Evolutionary conservation across 495 filamentous ascomycete species (phyloP).

Genomic region (Aspergillus incahuasiensis): DNA sequence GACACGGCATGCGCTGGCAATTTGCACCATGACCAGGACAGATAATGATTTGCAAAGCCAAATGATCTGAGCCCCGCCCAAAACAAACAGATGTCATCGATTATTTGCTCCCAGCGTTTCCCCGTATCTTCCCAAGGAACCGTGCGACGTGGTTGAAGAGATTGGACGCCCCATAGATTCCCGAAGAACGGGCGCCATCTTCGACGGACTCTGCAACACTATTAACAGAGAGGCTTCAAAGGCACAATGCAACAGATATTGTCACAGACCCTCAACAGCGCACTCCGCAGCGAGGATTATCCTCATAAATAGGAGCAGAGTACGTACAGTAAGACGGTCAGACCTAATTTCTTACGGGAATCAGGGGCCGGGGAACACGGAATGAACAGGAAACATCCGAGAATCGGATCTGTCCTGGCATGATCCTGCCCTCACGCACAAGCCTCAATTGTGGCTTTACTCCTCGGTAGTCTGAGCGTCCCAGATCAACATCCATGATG

Average conservation of each 20-base stretch:
- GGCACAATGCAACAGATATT: no score
- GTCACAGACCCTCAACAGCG: background rate
- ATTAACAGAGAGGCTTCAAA: no score
- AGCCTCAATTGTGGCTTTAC: slow-evolving; percentile 9
- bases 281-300: background rate
- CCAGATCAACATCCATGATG: background rate
- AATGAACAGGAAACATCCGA: background rate
- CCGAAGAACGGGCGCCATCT: background rate
- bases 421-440: background rate
- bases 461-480: background rate
- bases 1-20: slow-evolving; percentile 12
- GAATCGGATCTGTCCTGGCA: background rate
- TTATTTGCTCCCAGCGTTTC: slow-evolving; percentile 14
- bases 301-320: background rate
- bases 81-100: background rate
- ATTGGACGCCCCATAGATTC: slow-evolving; percentile 5
- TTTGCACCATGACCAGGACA: slow-evolving; percentile 15
- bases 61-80: slow-evolving; percentile 17
- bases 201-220: no score
- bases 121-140: slow-evolving; percentile 22
- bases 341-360: background rate
- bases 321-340: background rate
- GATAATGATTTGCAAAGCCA: slow-evolving; percentile 27
- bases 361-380: background rate
- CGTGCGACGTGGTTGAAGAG: slow-evolving; percentile 15